Evolutionary conservation across 2,329 filamentous ascomycete genomes (phyloP), one percentile per base, ranked within the genome.

Genomic region (Parascedosporium putredinis): DNA sequence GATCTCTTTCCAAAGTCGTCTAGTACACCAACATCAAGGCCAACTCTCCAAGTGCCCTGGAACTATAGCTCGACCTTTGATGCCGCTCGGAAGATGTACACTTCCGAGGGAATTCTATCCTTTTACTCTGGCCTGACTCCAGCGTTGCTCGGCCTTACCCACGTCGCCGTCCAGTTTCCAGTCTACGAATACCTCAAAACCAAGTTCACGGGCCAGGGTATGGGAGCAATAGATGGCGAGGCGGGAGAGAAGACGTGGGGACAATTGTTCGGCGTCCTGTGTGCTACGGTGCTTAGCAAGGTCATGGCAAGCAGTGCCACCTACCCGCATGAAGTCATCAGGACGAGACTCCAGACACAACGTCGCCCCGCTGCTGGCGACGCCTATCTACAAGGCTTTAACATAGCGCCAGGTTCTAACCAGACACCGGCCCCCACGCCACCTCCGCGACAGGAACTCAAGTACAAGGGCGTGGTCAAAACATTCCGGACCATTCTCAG

Each of bases 71-170:
- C 83, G 51, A 97, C 93, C 2, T 70, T 89, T 49, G 93, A 98
- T 68, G 93, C 93, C 3, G 90, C 89, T 49, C 84, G 82, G 56
- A 96, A 96, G 66, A 98, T 98, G 91, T 98, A 96, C 64, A 79
- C 75, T 24, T 86, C 81, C 1, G 93, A 98, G 70, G 93, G 93
- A 45, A 67, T 98, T 34, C 70, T 79, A 4, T 91, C 91, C 1
- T 98, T 98, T 63, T 98, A 98, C 67, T 95, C 93, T 0, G 93
- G 93, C 9, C 79, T 98, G 29, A 88, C 89, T 1, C 93, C 93
- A 0, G 93, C 93, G 1, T 76, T 98, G 5, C 78, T 98, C 4
- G 93, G 93, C 5, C 75, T 98, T 48, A 88, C 89, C 1, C 93
- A 98, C 62, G 93, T 98, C 34, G 93, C 93, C 18, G 93, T 98